Evolutionary conservation across 306 rosid genomes (phyloP), one percentile per base, ranked within the genome.

Genomic region (Pterocarpus santalinus): DNA sequence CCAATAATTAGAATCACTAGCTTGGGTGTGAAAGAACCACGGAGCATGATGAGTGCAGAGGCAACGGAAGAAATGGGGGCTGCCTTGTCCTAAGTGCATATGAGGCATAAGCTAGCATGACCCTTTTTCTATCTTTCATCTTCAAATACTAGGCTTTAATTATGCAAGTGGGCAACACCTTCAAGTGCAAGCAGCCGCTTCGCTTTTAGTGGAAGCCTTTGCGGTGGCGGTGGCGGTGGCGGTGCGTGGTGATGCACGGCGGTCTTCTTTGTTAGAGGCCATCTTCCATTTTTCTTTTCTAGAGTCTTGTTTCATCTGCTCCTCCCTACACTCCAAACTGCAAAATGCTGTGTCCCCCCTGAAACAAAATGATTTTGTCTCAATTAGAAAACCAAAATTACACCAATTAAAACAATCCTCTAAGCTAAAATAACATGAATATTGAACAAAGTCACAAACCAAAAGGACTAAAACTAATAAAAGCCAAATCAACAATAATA

Each of bases 311-410:
- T 87, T 88, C 78, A 95, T 95, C 81, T 88, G 94, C 76, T 84
- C 43, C 90, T 91, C 95, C 78, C 98, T 90, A 70, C 98, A 95
- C 84, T 95, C 98, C 55, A 79, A 82, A 81, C 97, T 95, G 82
- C 98, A 95, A 87, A 95, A 95, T 15, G 97, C 98, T 0, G 92
- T 80, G 75, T 95, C 98, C 56, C 98, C 98, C 90, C 98, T 95
- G 87, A 41, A 77, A 55, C 61, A 16, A 55, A 70, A 39, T 38
- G 0, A 15, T 2, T 47, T 47, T 61, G 4, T 39, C 36, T 64
- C 38, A 36, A 5, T 44, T 13, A 46, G 1, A 5, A 58, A 65
- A 16, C 65, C 53, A 65, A 46, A 74, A 61, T 22, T 77, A 41
- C 15, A 41, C 43, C 4, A 60, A 74, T 47, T 28, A 44, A 61